Evolutionary conservation across 352 stramenopile species (phyloP).

Genomic region (Phytophthora pinifolia): DNA sequence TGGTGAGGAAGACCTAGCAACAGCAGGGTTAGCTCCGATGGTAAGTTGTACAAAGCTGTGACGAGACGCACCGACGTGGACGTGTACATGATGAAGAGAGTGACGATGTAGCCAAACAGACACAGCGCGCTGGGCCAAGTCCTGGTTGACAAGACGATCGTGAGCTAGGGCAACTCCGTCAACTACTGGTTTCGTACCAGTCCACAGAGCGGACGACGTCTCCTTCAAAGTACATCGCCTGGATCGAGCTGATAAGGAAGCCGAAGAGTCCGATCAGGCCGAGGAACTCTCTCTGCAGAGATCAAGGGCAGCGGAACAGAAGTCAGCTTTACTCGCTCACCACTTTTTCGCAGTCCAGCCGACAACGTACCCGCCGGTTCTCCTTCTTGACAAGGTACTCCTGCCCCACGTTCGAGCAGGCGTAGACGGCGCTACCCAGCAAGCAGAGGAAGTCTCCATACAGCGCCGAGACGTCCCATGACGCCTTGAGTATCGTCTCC

Average conservation of each 20-base stretch:
- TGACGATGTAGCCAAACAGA: constrained; percentile 77
- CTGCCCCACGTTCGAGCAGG: constrained; percentile 91
- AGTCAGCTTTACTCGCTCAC: not conserved
- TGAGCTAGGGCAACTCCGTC: constrained; percentile 15
- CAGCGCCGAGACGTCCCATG: constrained; percentile 49
- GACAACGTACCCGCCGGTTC: constrained; percentile 45
- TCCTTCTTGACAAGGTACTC: constrained; percentile 88
- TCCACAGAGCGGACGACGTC: constrained; percentile 35
- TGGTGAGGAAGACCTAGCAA: constrained; percentile 62
- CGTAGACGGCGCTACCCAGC: constrained; percentile 90
- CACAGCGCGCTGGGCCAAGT: constrained; percentile 56
- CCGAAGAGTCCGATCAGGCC: constrained; percentile 94
- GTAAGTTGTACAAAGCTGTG: not conserved
- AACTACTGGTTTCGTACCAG: too few relatives aligned
- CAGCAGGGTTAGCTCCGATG: constrained; percentile 4
- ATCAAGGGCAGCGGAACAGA: not conserved
- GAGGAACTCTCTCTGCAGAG: constrained; percentile 90
- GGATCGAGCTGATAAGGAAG: constrained; percentile 84
- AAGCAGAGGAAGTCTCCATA: constrained; percentile 93
- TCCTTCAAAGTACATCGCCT: constrained; percentile 86
- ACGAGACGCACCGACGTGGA: constrained; percentile 75
- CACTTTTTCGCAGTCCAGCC: not conserved
- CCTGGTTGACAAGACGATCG: constrained; percentile 22
- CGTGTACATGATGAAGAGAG: constrained; percentile 92
- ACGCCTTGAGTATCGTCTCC: constrained; percentile 24